These are phyloP conservation scores for Neurospora africana DNA, from an alignment of 495 filamentous ascomycete species.

Conservation along the genomic window DNA sequence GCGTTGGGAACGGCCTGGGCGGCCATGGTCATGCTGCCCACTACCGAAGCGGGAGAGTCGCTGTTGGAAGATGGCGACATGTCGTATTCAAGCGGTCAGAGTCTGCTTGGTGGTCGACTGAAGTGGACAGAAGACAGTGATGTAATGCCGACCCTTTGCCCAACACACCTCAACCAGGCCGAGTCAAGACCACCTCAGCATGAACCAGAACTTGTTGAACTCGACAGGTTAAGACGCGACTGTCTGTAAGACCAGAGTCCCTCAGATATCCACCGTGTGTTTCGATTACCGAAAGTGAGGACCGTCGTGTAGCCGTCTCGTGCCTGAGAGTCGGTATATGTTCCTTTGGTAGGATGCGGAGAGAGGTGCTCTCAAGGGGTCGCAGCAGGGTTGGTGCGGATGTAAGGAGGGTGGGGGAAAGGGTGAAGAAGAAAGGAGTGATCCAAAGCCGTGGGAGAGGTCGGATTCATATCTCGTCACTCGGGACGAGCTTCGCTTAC, in stretches of 20 bases:
- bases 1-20: slow-evolving; percentile 21
- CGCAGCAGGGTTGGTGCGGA: neutral
- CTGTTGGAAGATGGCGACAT: slow-evolving; percentile 43
- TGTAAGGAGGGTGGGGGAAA: slow-evolving; percentile 3
- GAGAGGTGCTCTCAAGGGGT: neutral
- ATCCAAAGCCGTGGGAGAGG: slow-evolving; percentile 20
- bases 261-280: neutral
- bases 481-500: slow-evolving; percentile 11
- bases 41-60: slow-evolving; percentile 37
- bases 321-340: neutral
- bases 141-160: neutral
- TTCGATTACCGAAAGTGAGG: neutral
- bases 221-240: neutral
- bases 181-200: neutral
- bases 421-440: slow-evolving; percentile 10
- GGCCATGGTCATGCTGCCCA: slow-evolving; percentile 23
- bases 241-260: neutral
- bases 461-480: slow-evolving; percentile 23
- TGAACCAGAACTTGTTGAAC: neutral
- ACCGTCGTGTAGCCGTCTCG: neutral
- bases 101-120: neutral
- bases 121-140: neutral
- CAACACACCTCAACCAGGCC: neutral
- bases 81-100: slow-evolving; percentile 7
- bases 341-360: neutral